These are phyloP conservation scores for Adiantum capillusveneris DNA, from an alignment of 75 land plant genomes.

Conservation along the genomic window DNA sequence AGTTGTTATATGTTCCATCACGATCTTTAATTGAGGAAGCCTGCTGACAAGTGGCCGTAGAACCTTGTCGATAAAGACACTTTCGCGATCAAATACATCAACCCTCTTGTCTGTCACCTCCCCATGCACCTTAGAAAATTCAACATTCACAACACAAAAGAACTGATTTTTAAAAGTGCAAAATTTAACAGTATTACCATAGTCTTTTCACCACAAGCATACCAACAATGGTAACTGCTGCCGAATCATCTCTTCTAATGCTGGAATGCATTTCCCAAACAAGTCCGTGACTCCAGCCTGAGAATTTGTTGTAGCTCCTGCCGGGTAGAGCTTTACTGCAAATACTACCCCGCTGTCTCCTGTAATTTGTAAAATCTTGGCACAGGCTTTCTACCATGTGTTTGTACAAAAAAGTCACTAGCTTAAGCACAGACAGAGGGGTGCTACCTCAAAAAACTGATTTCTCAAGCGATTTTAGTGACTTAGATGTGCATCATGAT, in stretches of 20 bases:
- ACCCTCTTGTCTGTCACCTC: constrained; percentile 54
- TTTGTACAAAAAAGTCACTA: too few relatives aligned
- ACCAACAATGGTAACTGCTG: constrained; percentile 88
- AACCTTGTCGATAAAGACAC: constrained; percentile 67
- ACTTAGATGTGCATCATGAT: too few relatives aligned
- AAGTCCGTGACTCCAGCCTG: constrained; percentile 97
- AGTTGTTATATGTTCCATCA: constrained; percentile 97
- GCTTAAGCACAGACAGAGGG: too few relatives aligned
- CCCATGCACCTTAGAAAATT: constrained; percentile 51
- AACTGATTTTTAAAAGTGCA: not conserved
- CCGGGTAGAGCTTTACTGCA: constrained; percentile 92
- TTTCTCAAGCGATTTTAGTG: too few relatives aligned
- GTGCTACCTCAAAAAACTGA: too few relatives aligned
- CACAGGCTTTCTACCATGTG: too few relatives aligned
- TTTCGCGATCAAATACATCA: constrained; percentile 91
- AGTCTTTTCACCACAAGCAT: constrained; percentile 3
- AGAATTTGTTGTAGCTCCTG: constrained; percentile 99
- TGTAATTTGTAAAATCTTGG: constrained; percentile 9
- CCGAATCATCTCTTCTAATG: constrained; percentile 79
- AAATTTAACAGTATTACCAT: not conserved
- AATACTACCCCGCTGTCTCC: constrained; percentile 72
- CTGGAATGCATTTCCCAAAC: constrained; percentile 86
- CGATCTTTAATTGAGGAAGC: constrained; percentile 73
- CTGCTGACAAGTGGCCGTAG: constrained; percentile 56
- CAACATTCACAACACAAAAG: constrained; percentile 3